Conservation (phyloP, 768 basidiomycete genomes). For the Suillus tomentosus region DNA sequence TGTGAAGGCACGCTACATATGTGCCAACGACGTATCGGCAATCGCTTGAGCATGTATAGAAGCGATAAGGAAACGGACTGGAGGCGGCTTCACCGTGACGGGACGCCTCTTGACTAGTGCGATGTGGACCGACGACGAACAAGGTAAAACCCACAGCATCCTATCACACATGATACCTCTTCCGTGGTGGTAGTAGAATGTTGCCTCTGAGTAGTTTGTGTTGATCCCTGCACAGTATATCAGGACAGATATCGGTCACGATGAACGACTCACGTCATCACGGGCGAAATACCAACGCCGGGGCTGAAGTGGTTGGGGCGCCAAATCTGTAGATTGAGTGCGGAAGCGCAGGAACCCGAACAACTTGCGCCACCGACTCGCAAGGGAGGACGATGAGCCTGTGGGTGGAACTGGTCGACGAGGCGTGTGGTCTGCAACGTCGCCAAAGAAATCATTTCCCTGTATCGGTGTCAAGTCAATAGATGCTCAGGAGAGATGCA, state of each 20-base stretch:
- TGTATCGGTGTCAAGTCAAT: neutral
- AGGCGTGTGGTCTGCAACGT: too few relatives aligned
- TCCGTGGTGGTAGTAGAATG: neutral
- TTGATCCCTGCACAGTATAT: neutral
- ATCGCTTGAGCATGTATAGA: neutral
- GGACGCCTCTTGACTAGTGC: neutral
- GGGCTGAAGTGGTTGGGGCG: neutral
- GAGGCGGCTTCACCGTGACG: neutral
- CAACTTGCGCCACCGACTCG: neutral
- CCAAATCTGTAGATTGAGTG: neutral
- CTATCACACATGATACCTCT: neutral
- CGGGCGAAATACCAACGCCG: neutral
- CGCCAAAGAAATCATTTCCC: neutral
- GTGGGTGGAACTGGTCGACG: neutral
- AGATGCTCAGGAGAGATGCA: neutral
- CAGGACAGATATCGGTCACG: neutral
- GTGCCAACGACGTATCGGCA: neutral
- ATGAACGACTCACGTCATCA: neutral
- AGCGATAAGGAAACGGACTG: too few relatives aligned
- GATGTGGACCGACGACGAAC: neutral
- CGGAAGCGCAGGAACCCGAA: neutral
- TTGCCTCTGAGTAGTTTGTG: neutral
- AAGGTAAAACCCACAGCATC: neutral
- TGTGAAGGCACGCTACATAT: neutral
- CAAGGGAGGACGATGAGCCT: neutral